Conservation (phyloP, 345 rosid genomes). For the Aquilaria yunnanensis region DNA sequence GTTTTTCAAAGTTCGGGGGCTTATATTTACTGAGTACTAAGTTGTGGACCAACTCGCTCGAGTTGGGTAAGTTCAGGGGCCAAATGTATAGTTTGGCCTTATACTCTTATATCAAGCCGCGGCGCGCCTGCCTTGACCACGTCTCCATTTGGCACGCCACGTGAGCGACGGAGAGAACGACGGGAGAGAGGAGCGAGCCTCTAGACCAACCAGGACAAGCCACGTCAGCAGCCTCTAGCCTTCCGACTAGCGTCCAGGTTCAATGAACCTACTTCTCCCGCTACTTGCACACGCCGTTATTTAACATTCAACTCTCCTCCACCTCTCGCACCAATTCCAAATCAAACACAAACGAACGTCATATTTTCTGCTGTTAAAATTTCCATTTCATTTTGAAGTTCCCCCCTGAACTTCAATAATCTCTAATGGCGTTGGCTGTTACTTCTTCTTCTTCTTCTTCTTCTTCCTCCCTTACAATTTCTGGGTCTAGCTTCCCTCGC, state of each 20-base stretch:
- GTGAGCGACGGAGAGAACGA: slow-evolving; percentile 41
- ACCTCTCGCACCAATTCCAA: background rate
- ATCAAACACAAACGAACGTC: background rate
- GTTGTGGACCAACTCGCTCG: too few species aligned
- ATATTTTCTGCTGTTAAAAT: too few species aligned
- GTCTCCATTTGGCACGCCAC: slow-evolving; percentile 18
- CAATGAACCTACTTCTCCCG: slow-evolving; percentile 27
- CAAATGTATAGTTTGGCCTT: too few species aligned
- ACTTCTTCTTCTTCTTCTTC: slow-evolving; percentile 44
- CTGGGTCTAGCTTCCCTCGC: slow-evolving; percentile 29
- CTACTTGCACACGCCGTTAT: slow-evolving; percentile 22
- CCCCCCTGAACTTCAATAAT: too few species aligned
- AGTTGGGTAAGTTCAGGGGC: too few species aligned
- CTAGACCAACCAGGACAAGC: slow-evolving; percentile 10
- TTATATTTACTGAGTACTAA: too few species aligned
- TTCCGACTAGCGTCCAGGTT: slow-evolving; percentile 38
- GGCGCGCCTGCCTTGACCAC: background rate
- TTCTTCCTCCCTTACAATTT: slow-evolving; percentile 8
- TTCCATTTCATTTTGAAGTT: background rate
- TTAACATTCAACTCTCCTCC: slow-evolving; percentile 18
- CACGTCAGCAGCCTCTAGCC: slow-evolving; percentile 23
- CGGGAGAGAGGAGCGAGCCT: background rate
- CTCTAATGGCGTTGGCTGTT: slow-evolving; percentile 25
- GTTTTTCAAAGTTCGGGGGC: too few species aligned
- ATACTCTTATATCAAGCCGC: too few species aligned